phyloP scores from a whole-genome alignment of 371 early-diverging fungal genomes.

The Coemansia sp. region DNA sequence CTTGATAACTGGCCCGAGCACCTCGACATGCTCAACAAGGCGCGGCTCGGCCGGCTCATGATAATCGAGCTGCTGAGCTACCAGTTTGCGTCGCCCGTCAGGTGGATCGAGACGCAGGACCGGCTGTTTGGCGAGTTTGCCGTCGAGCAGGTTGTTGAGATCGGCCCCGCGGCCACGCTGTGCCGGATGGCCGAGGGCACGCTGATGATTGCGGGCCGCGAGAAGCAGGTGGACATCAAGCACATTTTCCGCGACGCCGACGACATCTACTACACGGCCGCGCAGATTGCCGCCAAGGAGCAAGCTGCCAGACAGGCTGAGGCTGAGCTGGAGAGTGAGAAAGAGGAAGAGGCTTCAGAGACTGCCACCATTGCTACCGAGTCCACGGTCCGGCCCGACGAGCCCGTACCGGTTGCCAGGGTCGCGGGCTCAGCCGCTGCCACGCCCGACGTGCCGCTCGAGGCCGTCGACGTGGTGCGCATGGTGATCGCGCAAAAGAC shows the following conservation, averaged over 20 bases:
- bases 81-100: slow-evolving; percentile 92
- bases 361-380: neutral
- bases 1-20: slow-evolving; percentile 72
- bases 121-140: slow-evolving; percentile 77
- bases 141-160: slow-evolving; percentile 86
- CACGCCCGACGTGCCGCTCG: slow-evolving; percentile 19
- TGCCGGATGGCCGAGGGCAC: slow-evolving; percentile 93
- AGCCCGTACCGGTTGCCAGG: too few relatives aligned
- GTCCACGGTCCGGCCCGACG: too few relatives aligned
- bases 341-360: too few relatives aligned
- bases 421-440: neutral
- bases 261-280: slow-evolving; percentile 15
- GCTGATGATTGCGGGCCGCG: slow-evolving; percentile 61
- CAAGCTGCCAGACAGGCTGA: neutral
- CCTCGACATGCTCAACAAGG: neutral
- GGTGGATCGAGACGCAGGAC: slow-evolving; percentile 97
- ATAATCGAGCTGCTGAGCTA: slow-evolving; percentile 91
- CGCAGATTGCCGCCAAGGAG: neutral
- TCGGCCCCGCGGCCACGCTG: slow-evolving; percentile 88
- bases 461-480: slow-evolving; percentile 28
- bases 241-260: slow-evolving; percentile 26
- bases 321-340: neutral
- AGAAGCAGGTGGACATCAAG: slow-evolving; percentile 10
- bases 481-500: slow-evolving; percentile 90
- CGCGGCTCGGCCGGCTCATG: slow-evolving; percentile 74